Evolutionary conservation across 2,329 filamentous ascomycete species (phyloP).

Genomic region (Curvularia lunata): DNA sequence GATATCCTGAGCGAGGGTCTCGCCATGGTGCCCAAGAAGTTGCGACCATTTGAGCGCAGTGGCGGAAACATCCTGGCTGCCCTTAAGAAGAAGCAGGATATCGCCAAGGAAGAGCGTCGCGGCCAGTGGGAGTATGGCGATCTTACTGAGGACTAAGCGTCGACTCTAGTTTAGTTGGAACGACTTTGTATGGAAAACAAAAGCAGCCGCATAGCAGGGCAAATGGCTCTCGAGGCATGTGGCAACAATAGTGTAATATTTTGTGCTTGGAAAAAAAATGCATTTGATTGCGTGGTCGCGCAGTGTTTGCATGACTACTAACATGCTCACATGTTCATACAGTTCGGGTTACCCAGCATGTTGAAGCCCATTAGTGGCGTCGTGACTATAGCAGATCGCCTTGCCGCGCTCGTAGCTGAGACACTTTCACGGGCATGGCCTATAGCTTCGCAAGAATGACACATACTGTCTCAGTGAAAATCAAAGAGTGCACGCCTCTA

Average conservation of each 20-base stretch:
- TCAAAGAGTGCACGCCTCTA: background rate
- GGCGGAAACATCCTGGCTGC: constrained; percentile 74
- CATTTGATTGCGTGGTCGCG: background rate
- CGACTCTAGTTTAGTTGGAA: background rate
- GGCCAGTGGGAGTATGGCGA: constrained; percentile 99
- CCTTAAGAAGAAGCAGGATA: constrained; percentile 73
- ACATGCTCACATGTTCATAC: constrained; percentile 1
- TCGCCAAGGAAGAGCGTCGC: constrained; percentile 78
- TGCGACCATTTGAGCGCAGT: constrained; percentile 87
- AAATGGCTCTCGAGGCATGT: background rate
- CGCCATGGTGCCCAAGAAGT: constrained; percentile 89
- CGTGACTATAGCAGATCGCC: constrained; percentile 1
- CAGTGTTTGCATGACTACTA: background rate
- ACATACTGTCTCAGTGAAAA: background rate
- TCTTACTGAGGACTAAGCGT: constrained; percentile 68
- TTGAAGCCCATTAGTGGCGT: background rate
- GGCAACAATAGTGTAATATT: constrained; percentile 4
- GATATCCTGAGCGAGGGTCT: constrained; percentile 83
- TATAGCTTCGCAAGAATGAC: background rate
- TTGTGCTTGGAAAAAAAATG: background rate
- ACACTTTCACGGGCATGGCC: background rate
- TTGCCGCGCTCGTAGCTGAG: background rate
- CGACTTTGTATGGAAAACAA: background rate
- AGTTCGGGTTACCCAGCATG: background rate
- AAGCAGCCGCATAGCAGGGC: background rate